Percentiles rank a stretch among this genome's conserved stretches.
Conservation (phyloP, 352 stramenopile genomes). For the Globisporangium parvum region DNA sequence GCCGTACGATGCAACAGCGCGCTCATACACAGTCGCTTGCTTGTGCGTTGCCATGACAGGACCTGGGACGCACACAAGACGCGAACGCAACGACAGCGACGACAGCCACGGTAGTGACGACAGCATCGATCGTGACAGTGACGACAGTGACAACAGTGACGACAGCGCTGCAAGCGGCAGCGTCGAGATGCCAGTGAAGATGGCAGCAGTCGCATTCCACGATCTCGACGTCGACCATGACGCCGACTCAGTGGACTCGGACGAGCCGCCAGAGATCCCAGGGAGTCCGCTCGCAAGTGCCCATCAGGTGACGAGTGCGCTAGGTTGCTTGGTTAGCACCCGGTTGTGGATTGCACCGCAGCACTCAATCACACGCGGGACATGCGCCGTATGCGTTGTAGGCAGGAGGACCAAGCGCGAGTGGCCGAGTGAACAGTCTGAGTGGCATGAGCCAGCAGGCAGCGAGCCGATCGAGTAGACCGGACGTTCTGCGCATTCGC, state of each 20-base stretch:
- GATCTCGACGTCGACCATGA: conserved; percentile 3
- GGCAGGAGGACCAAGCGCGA: background rate
- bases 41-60: background rate
- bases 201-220: conserved; percentile 2
- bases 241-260: conserved; percentile 24
- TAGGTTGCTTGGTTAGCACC: too few species aligned
- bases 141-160: conserved; percentile 6
- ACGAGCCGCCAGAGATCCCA: conserved; percentile 69
- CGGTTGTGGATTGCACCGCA: too few species aligned
- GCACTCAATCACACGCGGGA: too few species aligned
- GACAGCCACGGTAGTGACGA: conserved; percentile 5
- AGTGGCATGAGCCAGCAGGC: background rate
- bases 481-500: conserved; percentile 17
- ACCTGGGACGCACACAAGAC: background rate
- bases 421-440: background rate
- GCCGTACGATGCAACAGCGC: background rate
- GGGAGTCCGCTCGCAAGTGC: conserved; percentile 38
- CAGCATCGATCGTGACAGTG: background rate
- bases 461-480: background rate
- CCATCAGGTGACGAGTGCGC: too few species aligned
- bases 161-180: conserved; percentile 17
- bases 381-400: background rate
- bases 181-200: conserved; percentile 10
- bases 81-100: conserved; percentile 1
- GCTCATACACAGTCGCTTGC: background rate